Percentiles rank a stretch among this genome's conserved stretches.
Evolutionary conservation across 2,329 filamentous ascomycete genomes (phyloP).

Genomic region (Talaromyces sp.): DNA sequence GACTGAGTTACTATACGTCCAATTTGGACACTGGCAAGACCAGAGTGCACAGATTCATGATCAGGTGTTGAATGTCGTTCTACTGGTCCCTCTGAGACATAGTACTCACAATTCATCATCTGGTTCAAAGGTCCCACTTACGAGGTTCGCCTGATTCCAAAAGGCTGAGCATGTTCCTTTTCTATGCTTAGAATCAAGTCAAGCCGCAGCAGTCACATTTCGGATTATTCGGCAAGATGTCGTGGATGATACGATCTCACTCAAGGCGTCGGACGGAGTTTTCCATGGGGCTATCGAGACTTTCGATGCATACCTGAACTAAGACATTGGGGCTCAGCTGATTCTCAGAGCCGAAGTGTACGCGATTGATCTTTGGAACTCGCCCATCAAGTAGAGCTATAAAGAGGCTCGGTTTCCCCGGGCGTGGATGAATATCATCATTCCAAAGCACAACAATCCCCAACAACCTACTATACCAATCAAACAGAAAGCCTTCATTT

Average conservation of each 20-base stretch:
- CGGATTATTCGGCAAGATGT: background rate
- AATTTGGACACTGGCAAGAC: background rate
- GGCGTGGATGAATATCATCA: background rate
- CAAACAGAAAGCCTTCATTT: background rate
- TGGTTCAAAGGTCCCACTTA: background rate
- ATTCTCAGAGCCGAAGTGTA: background rate
- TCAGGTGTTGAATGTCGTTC: background rate
- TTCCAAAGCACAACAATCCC: background rate
- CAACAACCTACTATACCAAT: background rate
- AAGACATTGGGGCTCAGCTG: slow-evolving; percentile 4
- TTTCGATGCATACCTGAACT: background rate
- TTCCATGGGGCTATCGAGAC: background rate
- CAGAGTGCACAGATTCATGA: background rate
- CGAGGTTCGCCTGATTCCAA: background rate
- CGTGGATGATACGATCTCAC: background rate
- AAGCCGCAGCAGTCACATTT: background rate
- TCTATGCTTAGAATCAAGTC: background rate
- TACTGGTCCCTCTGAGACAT: background rate
- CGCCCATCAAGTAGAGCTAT: background rate
- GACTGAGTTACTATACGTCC: background rate
- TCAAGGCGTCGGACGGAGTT: background rate
- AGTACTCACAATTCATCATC: background rate
- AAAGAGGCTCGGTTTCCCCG: background rate
- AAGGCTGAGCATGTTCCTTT: background rate
- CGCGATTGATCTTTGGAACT: background rate